phyloP scores from a whole-genome alignment of 2,329 filamentous ascomycete genomes.

The Penicillium thymicola region DNA sequence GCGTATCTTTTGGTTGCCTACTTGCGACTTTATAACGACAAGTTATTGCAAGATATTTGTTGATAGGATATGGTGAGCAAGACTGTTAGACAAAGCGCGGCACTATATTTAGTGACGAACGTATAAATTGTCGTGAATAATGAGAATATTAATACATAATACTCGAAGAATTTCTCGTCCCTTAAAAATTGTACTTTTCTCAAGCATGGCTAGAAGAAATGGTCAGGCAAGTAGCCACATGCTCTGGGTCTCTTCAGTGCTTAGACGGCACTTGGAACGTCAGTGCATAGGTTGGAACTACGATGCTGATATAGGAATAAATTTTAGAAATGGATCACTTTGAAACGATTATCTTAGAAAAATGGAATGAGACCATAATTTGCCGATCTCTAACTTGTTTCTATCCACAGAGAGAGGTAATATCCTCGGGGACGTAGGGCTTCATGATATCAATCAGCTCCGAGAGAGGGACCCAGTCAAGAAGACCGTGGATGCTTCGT shows the following conservation, averaged over 20 bases:
- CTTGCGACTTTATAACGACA: not conserved
- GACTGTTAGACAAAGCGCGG: not conserved
- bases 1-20: not conserved
- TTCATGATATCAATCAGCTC: constrained; percentile 27
- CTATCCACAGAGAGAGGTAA: constrained; percentile 25
- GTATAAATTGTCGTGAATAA: not conserved
- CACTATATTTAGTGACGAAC: not conserved
- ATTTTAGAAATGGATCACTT: not conserved
- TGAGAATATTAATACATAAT: not conserved
- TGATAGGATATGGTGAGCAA: not conserved
- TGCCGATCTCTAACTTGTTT: too few species aligned
- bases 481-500: constrained; percentile 27
- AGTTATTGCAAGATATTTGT: not conserved
- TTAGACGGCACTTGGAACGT: not conserved
- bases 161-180: not conserved
- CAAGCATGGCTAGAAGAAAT: not conserved
- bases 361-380: not conserved
- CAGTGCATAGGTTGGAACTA: not conserved
- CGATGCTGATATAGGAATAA: too few species aligned
- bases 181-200: not conserved
- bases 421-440: constrained; percentile 28
- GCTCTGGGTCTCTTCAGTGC: too few species aligned
- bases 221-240: too few species aligned
- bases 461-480: constrained; percentile 31
- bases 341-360: not conserved